These are phyloP conservation scores for Miscanthus lutarioriparius DNA, from an alignment of 176 grass and related monocot genomes.

Conservation along the genomic window DNA sequence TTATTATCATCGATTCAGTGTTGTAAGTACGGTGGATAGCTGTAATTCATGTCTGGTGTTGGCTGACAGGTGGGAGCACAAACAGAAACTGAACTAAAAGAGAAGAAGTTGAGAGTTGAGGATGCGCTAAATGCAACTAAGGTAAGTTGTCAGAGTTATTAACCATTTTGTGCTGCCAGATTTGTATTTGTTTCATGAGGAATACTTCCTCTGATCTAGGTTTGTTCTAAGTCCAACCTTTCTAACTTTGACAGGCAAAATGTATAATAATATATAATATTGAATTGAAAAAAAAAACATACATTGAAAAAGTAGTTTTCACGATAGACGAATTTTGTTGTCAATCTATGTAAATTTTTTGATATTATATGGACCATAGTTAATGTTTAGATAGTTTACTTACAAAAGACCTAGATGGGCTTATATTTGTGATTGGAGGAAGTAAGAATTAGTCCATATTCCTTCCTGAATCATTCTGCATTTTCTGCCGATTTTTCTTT, in stretches of 20 bases:
- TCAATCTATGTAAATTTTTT: background rate
- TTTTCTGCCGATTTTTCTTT: background rate
- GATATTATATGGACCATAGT: background rate
- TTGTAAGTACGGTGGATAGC: background rate
- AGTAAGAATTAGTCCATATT: background rate
- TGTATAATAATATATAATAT: background rate
- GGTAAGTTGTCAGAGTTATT: conserved; percentile 33
- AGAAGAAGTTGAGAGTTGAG: conserved; percentile 99
- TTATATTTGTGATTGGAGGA: background rate
- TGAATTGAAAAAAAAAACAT: background rate
- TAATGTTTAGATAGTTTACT: background rate
- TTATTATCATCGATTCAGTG: background rate
- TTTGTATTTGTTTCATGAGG: background rate
- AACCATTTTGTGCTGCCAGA: background rate
- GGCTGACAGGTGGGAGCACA: conserved; percentile 84
- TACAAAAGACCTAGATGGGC: background rate
- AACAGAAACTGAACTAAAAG: conserved; percentile 97
- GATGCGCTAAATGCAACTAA: conserved; percentile 99
- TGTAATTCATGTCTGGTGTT: conserved; percentile 31
- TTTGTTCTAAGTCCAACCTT: background rate
- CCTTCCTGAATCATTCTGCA: background rate
- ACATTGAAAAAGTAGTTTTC: background rate
- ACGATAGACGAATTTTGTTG: background rate
- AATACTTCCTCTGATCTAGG: background rate
- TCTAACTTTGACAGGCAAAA: background rate